Base-by-base conservation (phyloP, 352 stramenopile species). In the Pseudoperonospora humuli region DNA sequence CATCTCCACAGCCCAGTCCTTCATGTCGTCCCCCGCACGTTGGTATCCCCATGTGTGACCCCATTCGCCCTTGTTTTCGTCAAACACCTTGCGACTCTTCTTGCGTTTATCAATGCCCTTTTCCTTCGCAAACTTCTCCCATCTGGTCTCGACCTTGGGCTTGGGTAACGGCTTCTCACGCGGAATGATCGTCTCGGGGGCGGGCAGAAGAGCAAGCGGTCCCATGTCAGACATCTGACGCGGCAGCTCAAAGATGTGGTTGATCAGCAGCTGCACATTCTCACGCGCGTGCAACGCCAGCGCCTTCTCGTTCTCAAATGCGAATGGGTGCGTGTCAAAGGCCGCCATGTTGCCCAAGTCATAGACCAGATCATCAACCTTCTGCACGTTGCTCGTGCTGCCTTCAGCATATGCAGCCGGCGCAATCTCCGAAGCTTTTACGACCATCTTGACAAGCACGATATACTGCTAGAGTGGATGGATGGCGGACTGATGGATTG, bases 31-130 rank as follows among this genome's bases (percentile, higher is more conserved):
- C 10, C 74, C 73, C 0, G 78, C 67, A 39, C 71, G 68, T 46
- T 97, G 93, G 67, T 97, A 97, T 32, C 92, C 92, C 78, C 83
- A 97, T 36, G 91, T 62, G 25, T 93, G 93, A 45, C 78, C 79
- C 90, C 92, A 99, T 57, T 96, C 81, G 34, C 87, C 83, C 44
- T 73, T 96, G 11, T 74, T 50, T 59, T 99, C 96, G 55, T 99
- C 96, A 45, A 92, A 98, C 34, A 95, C 71, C 84, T 98, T 99
- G 48, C 95, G 85, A 24, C 79, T 93, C 58, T 96, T 93, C 67
- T 99, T 99, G 50, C 92, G 88, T 56, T 97, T 96, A 36, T 92
- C 73, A 57, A 99, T 98, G 46, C 96, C 96, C 71, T 98, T 97
- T 50, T 97, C 83, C 57, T 96, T 90, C 20, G 96, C 96, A 67